phyloP scores from a whole-genome alignment of 805 yeast species.

The Wickerhamiella galacta region DNA sequence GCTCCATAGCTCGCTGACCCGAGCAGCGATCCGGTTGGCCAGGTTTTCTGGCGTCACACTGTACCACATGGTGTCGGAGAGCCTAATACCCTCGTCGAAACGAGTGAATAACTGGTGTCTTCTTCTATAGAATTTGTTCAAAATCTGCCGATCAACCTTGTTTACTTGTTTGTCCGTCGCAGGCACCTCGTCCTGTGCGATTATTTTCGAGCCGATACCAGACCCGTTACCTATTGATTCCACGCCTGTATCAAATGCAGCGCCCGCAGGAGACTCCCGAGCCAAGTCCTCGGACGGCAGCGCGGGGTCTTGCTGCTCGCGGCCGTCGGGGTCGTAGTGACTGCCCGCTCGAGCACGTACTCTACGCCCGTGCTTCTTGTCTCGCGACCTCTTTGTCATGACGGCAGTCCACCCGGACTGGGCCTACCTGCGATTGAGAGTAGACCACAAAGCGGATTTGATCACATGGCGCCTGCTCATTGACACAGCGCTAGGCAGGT shows the following conservation, averaged over 20 bases:
- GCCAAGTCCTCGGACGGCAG: too few relatives aligned
- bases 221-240: too few relatives aligned
- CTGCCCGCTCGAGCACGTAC: too few relatives aligned
- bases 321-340: too few relatives aligned
- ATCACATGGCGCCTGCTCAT: slow-evolving; percentile 20
- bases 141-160: background rate
- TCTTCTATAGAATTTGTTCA: slow-evolving; percentile 17
- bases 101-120: slow-evolving; percentile 44
- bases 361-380: too few relatives aligned
- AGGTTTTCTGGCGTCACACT: slow-evolving; percentile 74
- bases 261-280: too few relatives aligned
- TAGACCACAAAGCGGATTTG: slow-evolving; percentile 14
- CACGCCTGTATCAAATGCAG: too few relatives aligned
- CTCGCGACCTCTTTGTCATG: too few relatives aligned
- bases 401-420: slow-evolving; percentile 17
- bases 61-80: slow-evolving; percentile 67
- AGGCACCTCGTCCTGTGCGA: too few relatives aligned
- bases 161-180: too few relatives aligned
- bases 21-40: slow-evolving; percentile 31
- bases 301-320: too few relatives aligned
- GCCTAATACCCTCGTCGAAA: slow-evolving; percentile 49
- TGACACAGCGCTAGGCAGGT: slow-evolving; percentile 11
- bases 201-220: too few relatives aligned
- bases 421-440: slow-evolving; percentile 18
- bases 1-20: slow-evolving; percentile 10